Evolutionary conservation across 768 basidiomycete genomes (phyloP).

Genomic region (Trametes cingulata): DNA sequence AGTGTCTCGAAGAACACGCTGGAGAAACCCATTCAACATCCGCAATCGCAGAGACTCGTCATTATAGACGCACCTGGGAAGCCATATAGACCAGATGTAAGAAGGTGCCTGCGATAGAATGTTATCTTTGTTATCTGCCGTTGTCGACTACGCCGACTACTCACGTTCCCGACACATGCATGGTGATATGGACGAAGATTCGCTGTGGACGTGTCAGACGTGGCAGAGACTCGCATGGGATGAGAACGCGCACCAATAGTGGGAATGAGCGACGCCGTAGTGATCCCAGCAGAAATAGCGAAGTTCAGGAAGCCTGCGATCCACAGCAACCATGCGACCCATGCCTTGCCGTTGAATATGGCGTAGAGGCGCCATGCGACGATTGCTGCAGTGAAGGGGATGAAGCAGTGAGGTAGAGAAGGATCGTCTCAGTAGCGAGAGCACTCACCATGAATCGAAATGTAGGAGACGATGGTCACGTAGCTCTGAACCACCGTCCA

Average conservation of each 20-base stretch:
- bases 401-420: too few species aligned
- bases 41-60: not conserved
- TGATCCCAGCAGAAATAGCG: slow-evolving; percentile 23
- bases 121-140: too few species aligned
- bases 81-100: slow-evolving; percentile 31
- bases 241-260: slow-evolving; percentile 23
- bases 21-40: not conserved
- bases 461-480: slow-evolving; percentile 31
- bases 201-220: slow-evolving; percentile 9
- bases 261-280: slow-evolving; percentile 26
- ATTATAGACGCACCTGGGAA: slow-evolving; percentile 25
- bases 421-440: not conserved
- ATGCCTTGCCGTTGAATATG: slow-evolving; percentile 26
- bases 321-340: slow-evolving; percentile 28
- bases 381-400: slow-evolving; percentile 16
- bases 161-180: slow-evolving; percentile 29
- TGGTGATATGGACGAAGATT: slow-evolving; percentile 26
- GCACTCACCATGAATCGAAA: slow-evolving; percentile 30
- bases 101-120: slow-evolving; percentile 23
- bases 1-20: slow-evolving; percentile 32
- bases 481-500: slow-evolving; percentile 31
- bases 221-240: not conserved
- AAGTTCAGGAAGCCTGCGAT: slow-evolving; percentile 24
- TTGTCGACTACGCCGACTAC: not conserved
- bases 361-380: slow-evolving; percentile 31